Conservation (phyloP, 129 eudicot species). For the Ambrosia trifida region DNA sequence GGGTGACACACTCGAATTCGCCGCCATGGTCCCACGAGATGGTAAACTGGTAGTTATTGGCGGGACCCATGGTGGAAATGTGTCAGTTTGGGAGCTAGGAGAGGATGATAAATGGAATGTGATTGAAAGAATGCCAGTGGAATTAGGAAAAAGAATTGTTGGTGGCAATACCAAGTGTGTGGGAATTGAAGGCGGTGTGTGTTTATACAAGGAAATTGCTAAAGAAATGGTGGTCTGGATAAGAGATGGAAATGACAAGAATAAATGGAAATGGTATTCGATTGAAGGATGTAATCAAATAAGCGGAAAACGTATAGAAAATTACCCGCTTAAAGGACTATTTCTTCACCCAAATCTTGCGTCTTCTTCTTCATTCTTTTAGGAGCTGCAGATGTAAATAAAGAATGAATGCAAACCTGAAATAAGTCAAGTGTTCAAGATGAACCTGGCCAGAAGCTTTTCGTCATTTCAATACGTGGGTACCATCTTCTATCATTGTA, state of each 20-base stretch:
- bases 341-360: conserved; percentile 63
- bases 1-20: conserved; percentile 68
- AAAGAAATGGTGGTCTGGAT: conserved; percentile 60
- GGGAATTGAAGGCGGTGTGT: conserved; percentile 61
- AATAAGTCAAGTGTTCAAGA: neutral
- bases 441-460: too few relatives aligned
- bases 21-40: conserved; percentile 54
- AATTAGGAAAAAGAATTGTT: conserved; percentile 35
- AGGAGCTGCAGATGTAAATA: neutral
- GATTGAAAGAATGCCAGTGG: conserved; percentile 48
- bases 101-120: conserved; percentile 48
- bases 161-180: conserved; percentile 62
- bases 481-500: neutral
- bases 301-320: conserved; percentile 35
- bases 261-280: conserved; percentile 54
- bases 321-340: conserved; percentile 52
- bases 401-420: conserved; percentile 1
- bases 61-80: conserved; percentile 38
- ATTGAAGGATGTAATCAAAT: conserved; percentile 48
- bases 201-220: conserved; percentile 54
- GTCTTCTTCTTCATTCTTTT: conserved; percentile 30
- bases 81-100: conserved; percentile 56
- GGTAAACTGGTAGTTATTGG: conserved; percentile 54
- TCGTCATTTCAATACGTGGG: too few relatives aligned
- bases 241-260: conserved; percentile 14